These are phyloP conservation scores for Candida anutae DNA, from an alignment of 1,139 yeast genomes.

Conservation along the genomic window DNA sequence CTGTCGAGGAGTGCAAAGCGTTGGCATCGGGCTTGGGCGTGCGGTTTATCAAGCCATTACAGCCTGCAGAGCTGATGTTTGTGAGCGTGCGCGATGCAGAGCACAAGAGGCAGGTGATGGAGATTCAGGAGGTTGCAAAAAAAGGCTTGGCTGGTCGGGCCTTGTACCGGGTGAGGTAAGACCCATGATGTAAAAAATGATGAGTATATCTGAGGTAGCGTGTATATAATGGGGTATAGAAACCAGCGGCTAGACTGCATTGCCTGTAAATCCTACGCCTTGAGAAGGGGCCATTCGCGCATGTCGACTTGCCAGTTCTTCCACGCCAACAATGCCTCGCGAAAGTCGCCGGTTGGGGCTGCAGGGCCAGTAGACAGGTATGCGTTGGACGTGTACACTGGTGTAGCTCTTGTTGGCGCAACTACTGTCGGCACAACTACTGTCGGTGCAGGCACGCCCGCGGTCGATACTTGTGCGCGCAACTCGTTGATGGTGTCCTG, in stretches of 20 bases:
- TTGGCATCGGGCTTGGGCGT: constrained; percentile 73
- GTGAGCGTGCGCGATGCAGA: constrained; percentile 43
- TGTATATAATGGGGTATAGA: no score
- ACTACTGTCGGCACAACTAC: no score
- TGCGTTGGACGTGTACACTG: constrained; percentile 26
- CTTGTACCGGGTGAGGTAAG: constrained; percentile 66
- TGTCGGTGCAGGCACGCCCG: constrained; percentile 2
- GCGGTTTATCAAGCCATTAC: constrained; percentile 70
- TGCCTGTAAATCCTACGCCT: no score
- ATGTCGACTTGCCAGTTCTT: constrained; percentile 82
- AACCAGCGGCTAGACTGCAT: no score
- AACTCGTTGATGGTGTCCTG: constrained; percentile 25
- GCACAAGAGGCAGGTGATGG: constrained; percentile 65
- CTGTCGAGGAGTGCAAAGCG: constrained; percentile 55
- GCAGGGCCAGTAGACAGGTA: no score
- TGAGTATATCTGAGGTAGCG: no score
- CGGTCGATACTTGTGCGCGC: constrained; percentile 8
- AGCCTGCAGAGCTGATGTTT: constrained; percentile 85
- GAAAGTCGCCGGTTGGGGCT: constrained; percentile 30
- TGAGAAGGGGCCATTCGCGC: constrained; percentile 21
- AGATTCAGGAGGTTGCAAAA: constrained; percentile 78
- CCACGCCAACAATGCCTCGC: constrained; percentile 52
- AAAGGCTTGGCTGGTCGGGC: constrained; percentile 70
- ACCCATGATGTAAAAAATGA: not conserved
- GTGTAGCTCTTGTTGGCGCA: constrained; percentile 26